phyloP scores from a whole-genome alignment of 345 rosid genomes.

The Lepidium africanum region DNA sequence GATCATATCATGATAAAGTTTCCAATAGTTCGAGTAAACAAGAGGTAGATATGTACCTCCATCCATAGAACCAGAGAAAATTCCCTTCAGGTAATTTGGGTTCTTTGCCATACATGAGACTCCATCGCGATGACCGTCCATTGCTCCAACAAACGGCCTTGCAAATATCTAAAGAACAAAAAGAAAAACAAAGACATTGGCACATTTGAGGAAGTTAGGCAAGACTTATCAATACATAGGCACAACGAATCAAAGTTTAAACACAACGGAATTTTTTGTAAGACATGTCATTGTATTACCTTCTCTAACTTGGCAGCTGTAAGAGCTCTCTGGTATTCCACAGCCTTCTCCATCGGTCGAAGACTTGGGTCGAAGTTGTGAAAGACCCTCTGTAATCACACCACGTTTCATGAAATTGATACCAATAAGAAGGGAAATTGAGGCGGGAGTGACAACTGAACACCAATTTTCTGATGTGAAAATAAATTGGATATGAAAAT shows the following conservation, averaged over 20 bases:
- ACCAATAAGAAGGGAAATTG: neutral
- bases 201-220: neutral
- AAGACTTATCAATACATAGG: neutral
- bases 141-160: conserved; percentile 85
- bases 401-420: neutral
- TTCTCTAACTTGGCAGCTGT: conserved; percentile 92
- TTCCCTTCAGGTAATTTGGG: conserved; percentile 72
- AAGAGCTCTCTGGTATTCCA: conserved; percentile 79
- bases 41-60: conserved; percentile 47
- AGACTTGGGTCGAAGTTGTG: conserved; percentile 79
- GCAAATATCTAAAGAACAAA: conserved; percentile 61
- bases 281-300: conserved; percentile 25
- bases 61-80: conserved; percentile 93
- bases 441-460: neutral
- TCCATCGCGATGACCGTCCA: conserved; percentile 91
- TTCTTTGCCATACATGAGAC: conserved; percentile 94
- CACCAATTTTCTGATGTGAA: neutral
- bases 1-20: neutral
- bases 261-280: neutral
- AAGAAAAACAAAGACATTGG: neutral
- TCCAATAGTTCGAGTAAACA: neutral
- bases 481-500: neutral
- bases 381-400: conserved; percentile 57
- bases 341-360: conserved; percentile 78
- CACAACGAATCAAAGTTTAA: neutral